phyloP scores from a whole-genome alignment of 2,329 filamentous ascomycete species.

The Talaromyces sp. region DNA sequence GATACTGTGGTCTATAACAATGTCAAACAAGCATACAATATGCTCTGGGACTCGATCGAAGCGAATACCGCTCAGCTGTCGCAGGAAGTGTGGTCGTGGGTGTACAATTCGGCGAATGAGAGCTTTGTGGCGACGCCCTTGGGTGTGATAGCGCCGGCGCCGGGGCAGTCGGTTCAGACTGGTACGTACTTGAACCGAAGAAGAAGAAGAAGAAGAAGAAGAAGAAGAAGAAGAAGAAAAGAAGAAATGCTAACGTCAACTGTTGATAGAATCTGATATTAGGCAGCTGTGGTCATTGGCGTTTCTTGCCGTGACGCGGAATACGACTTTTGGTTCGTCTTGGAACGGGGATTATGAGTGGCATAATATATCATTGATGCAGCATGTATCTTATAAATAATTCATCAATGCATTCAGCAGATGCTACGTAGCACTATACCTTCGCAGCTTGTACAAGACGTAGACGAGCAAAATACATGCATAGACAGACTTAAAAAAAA shows the following conservation, averaged over 20 bases:
- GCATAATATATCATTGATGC: not conserved
- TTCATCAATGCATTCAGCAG: not conserved
- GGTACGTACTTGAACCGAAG: slow-evolving; percentile 16
- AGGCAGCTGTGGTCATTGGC: slow-evolving; percentile 57
- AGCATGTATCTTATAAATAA: not conserved
- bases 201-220: not conserved
- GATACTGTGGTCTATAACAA: slow-evolving; percentile 42
- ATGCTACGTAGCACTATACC: not conserved
- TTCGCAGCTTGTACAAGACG: not conserved
- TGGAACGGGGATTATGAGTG: not conserved
- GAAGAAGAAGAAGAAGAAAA: not conserved
- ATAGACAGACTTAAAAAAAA: not conserved
- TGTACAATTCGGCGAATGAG: slow-evolving; percentile 40
- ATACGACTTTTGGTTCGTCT: slow-evolving; percentile 20
- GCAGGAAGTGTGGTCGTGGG: slow-evolving; percentile 62
- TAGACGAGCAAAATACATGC: not conserved
- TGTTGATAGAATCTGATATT: slow-evolving; percentile 47
- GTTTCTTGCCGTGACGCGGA: slow-evolving; percentile 51
- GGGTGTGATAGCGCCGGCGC: slow-evolving; percentile 47
- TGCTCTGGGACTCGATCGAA: slow-evolving; percentile 59
- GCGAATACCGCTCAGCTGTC: slow-evolving; percentile 50
- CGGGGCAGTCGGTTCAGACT: slow-evolving; percentile 37
- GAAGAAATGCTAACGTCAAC: not conserved
- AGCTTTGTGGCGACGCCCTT: slow-evolving; percentile 48
- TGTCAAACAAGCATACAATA: slow-evolving; percentile 52